Evolutionary conservation across 306 rosid species (phyloP).

Genomic region (Luffa acutangula): DNA sequence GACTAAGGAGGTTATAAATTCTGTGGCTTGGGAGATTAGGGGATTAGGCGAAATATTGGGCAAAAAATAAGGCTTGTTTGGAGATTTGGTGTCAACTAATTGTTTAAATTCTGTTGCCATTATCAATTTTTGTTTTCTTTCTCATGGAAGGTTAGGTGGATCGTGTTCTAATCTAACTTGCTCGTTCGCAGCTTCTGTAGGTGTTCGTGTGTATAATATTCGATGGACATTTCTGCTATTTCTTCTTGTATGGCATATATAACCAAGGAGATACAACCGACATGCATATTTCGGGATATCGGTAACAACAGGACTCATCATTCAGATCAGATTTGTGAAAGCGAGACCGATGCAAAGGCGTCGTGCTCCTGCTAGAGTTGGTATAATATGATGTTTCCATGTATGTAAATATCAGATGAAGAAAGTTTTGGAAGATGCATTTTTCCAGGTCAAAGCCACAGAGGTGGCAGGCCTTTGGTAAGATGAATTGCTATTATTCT

Average conservation of each 20-base stretch:
- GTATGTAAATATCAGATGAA: slow-evolving; percentile 60
- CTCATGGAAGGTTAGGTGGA: not conserved
- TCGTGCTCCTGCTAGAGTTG: slow-evolving; percentile 21
- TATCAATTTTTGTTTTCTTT: not conserved
- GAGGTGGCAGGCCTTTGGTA: slow-evolving; percentile 67
- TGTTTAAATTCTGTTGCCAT: not conserved
- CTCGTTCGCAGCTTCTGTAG: slow-evolving; percentile 50
- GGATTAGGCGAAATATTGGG: not conserved
- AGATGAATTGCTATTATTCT: slow-evolving; percentile 48
- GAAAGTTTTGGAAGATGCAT: slow-evolving; percentile 31
- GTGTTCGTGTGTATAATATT: slow-evolving; percentile 15
- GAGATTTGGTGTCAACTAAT: not conserved
- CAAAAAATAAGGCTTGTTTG: not conserved
- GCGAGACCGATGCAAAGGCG: slow-evolving; percentile 41
- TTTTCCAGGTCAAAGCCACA: slow-evolving; percentile 72
- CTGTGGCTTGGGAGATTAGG: not conserved
- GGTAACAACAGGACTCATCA: slow-evolving; percentile 11
- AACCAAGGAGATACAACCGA: slow-evolving; percentile 8
- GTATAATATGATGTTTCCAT: slow-evolving; percentile 22
- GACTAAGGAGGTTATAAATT: not conserved
- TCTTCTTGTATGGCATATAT: slow-evolving; percentile 34
- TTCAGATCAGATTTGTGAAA: slow-evolving; percentile 25
- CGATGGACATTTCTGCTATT: slow-evolving; percentile 29
- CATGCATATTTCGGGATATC: not conserved
- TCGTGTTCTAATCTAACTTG: not conserved